A percentile compares a stretch with the other conserved stretches of the same genome.
Conservation (phyloP, 2,329 filamentous ascomycete species). For the Talaromyces rugulosus region DNA sequence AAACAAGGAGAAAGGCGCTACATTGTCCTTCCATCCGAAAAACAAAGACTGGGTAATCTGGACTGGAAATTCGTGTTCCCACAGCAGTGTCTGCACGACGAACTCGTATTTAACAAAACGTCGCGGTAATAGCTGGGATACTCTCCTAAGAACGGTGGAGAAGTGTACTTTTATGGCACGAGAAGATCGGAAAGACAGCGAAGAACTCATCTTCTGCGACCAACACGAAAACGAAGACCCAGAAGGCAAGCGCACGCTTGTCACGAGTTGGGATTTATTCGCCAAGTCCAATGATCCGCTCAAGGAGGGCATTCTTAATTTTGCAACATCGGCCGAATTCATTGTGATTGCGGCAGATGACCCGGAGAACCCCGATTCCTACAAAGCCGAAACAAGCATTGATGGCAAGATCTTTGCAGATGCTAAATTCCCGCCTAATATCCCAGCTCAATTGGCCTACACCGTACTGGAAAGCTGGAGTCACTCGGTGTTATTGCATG, state of each 20-base stretch:
- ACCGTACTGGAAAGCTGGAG: slow-evolving; percentile 94
- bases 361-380: slow-evolving; percentile 58
- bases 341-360: slow-evolving; percentile 77
- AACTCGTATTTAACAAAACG: slow-evolving; percentile 75
- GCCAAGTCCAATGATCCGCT: slow-evolving; percentile 54
- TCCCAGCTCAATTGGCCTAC: slow-evolving; percentile 75
- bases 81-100: slow-evolving; percentile 59
- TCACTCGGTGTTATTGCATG: slow-evolving; percentile 90
- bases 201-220: slow-evolving; percentile 62
- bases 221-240: slow-evolving; percentile 61
- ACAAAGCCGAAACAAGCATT: slow-evolving; percentile 77
- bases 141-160: slow-evolving; percentile 67
- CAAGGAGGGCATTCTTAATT: slow-evolving; percentile 70
- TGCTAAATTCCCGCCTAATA: slow-evolving; percentile 79
- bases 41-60: slow-evolving; percentile 89
- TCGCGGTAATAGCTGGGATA: slow-evolving; percentile 73
- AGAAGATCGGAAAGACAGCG: slow-evolving; percentile 54
- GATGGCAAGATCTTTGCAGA: slow-evolving; percentile 79
- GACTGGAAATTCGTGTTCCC: slow-evolving; percentile 69
- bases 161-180: slow-evolving; percentile 84
- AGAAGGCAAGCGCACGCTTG: slow-evolving; percentile 61
- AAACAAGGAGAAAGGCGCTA: slow-evolving; percentile 46
- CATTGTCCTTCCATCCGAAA: slow-evolving; percentile 77
- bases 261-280: slow-evolving; percentile 78
- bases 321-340: slow-evolving; percentile 94